These are phyloP conservation scores for Colletotrichum abscissum DNA, from an alignment of 2,329 filamentous ascomycete genomes.

Conservation along the genomic window DNA sequence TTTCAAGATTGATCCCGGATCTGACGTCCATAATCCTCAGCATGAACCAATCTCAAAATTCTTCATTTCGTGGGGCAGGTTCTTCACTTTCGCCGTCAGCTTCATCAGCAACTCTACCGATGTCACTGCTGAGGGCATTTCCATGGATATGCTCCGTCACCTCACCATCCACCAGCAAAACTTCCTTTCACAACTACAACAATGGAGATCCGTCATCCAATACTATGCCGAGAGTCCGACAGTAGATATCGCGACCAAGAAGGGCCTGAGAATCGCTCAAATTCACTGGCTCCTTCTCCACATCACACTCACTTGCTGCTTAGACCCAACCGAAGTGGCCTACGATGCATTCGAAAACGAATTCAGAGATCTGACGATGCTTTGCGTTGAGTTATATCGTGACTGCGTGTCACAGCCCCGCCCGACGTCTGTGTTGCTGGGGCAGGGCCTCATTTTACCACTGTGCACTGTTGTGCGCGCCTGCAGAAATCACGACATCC, in stretches of 20 bases:
- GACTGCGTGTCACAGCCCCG: slow-evolving; percentile 8
- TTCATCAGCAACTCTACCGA: slow-evolving; percentile 22
- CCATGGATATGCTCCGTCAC: neutral
- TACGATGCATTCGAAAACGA: slow-evolving; percentile 33
- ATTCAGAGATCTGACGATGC: slow-evolving; percentile 24
- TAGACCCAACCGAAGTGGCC: slow-evolving; percentile 32
- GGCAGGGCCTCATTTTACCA: slow-evolving; percentile 25
- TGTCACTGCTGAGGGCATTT: neutral
- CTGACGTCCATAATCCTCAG: slow-evolving; percentile 7
- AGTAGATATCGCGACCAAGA: slow-evolving; percentile 8
- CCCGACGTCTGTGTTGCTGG: slow-evolving; percentile 10
- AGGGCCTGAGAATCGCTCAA: slow-evolving; percentile 25
- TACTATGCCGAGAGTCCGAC: neutral
- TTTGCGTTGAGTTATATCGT: slow-evolving; percentile 20
- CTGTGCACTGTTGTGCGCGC: slow-evolving; percentile 30
- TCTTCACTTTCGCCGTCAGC: slow-evolving; percentile 28
- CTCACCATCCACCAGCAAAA: slow-evolving; percentile 14
- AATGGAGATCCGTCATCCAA: slow-evolving; percentile 10
- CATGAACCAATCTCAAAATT: slow-evolving; percentile 16
- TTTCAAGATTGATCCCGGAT: slow-evolving; percentile 26
- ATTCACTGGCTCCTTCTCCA: slow-evolving; percentile 27
- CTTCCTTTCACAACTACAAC: slow-evolving; percentile 16
- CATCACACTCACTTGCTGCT: slow-evolving; percentile 22
- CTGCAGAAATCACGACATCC: slow-evolving; percentile 32
- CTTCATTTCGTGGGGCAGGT: slow-evolving; percentile 29